A percentile compares a stretch with the other conserved stretches of the same genome.
Conservation (phyloP, 345 rosid genomes). For the Combretum micranthum region DNA sequence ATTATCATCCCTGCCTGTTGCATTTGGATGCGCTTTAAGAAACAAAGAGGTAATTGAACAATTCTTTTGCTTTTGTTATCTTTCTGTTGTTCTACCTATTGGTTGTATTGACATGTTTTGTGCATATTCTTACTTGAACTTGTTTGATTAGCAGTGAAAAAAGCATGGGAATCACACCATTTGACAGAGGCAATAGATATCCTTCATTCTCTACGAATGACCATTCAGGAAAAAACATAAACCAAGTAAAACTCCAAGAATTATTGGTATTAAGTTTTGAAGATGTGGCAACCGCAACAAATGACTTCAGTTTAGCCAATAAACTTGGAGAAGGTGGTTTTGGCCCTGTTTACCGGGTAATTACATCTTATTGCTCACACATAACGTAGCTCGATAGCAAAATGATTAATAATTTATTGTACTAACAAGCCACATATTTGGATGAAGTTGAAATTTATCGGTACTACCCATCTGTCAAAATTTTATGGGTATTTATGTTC, state of each 20-base stretch:
- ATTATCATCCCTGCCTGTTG: not conserved
- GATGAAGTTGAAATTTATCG: no score
- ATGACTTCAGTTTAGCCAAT: conserved; percentile 18
- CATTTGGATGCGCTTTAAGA: not conserved
- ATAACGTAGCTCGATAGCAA: no score
- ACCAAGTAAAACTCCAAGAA: conserved; percentile 12
- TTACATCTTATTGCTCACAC: not conserved
- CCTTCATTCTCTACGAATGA: not conserved
- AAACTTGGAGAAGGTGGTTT: conserved; percentile 28
- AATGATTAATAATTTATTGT: no score
- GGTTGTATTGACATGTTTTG: no score
- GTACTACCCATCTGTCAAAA: no score
- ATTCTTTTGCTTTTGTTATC: no score
- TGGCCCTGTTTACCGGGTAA: conserved; percentile 20
- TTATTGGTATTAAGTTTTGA: conserved; percentile 28
- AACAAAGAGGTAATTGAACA: not conserved
- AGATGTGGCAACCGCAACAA: conserved; percentile 29
- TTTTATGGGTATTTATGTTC: no score
- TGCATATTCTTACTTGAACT: no score
- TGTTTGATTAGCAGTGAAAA: no score
- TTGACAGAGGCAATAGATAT: not conserved
- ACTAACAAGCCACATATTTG: no score
- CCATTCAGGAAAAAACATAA: not conserved
- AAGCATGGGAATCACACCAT: no score
- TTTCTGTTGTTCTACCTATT: no score